Evolutionary conservation across 129 eudicot species (phyloP).

Genomic region (Ambrosia trifida): DNA sequence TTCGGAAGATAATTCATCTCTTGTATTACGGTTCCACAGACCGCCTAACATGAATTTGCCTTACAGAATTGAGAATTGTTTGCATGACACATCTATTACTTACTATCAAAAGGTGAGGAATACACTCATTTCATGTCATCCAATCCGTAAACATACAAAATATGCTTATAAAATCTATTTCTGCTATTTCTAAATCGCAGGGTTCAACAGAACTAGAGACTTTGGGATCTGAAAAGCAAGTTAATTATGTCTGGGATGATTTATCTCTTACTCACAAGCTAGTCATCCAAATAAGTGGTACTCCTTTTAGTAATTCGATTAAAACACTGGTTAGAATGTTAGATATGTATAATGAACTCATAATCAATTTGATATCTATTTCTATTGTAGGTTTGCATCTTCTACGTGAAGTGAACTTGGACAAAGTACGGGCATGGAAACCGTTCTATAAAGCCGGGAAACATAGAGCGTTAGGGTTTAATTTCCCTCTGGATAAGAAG

Average conservation of each 20-base stretch:
- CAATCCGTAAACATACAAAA: background rate
- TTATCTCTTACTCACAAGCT: conserved; percentile 85
- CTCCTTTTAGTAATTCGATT: background rate
- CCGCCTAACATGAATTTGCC: conserved; percentile 71
- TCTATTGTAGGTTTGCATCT: conserved; percentile 57
- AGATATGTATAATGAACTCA: background rate
- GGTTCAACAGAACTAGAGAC: conserved; percentile 72
- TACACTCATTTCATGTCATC: background rate
- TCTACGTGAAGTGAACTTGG: conserved; percentile 87
- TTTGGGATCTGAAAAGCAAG: conserved; percentile 59
- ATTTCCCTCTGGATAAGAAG: conserved; percentile 49
- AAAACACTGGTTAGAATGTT: background rate
- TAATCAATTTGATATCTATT: conserved; percentile 8
- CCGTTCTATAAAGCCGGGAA: conserved; percentile 67
- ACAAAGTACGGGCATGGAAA: conserved; percentile 93
- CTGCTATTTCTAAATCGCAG: conserved; percentile 42
- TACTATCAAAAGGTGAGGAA: conserved; percentile 83
- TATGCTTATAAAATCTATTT: background rate
- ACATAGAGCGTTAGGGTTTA: conserved; percentile 63
- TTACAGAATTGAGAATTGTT: conserved; percentile 80
- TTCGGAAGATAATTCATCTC: conserved; percentile 79
- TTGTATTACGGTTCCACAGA: conserved; percentile 70
- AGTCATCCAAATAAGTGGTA: conserved; percentile 86
- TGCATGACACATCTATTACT: conserved; percentile 63
- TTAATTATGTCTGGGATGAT: conserved; percentile 95